Percentiles rank a stretch among this genome's conserved stretches.
These are phyloP conservation scores for Metarhizium brunneum DNA, from an alignment of 2,329 filamentous ascomycete species.

Conservation along the genomic window DNA sequence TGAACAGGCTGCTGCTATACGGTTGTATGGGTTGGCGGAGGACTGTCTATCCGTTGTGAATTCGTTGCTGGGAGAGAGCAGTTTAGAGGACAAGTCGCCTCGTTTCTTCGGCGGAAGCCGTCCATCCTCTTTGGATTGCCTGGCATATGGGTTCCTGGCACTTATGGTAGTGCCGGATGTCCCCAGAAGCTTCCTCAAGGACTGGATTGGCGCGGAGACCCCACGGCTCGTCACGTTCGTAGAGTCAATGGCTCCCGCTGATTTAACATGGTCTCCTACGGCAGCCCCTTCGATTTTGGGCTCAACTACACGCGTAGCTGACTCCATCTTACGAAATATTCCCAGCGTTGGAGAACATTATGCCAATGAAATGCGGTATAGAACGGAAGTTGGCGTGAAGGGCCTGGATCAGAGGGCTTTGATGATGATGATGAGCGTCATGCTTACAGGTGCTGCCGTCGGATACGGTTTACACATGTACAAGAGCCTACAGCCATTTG, in stretches of 20 bases:
- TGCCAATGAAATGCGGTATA: slow-evolving; percentile 25
- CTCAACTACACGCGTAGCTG: slow-evolving; percentile 21
- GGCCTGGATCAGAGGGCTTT: slow-evolving; percentile 24
- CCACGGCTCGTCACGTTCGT: slow-evolving; percentile 23
- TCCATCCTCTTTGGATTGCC: slow-evolving; percentile 54
- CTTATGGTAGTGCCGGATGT: slow-evolving; percentile 52
- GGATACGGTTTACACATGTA: slow-evolving; percentile 31
- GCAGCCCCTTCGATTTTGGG: slow-evolving; percentile 11
- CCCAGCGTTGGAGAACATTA: slow-evolving; percentile 27
- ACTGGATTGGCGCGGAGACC: slow-evolving; percentile 27
- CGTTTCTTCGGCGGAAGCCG: slow-evolving; percentile 20
- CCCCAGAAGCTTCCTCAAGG: slow-evolving; percentile 30
- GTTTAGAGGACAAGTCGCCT: slow-evolving; percentile 7
- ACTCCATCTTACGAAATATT: slow-evolving; percentile 24
- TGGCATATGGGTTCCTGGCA: slow-evolving; percentile 70
- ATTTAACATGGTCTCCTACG: neutral
- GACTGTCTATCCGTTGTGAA: slow-evolving; percentile 65
- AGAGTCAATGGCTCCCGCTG: slow-evolving; percentile 17
- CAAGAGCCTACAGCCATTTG: slow-evolving; percentile 33
- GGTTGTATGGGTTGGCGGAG: slow-evolving; percentile 61
- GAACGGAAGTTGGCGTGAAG: slow-evolving; percentile 21
- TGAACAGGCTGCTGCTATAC: slow-evolving; percentile 64
- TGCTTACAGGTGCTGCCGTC: slow-evolving; percentile 28
- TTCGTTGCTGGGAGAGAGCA: slow-evolving; percentile 34
- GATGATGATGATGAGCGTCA: slow-evolving; percentile 21